Evolutionary conservation across 2,329 filamentous ascomycete genomes (phyloP).

Genomic region (Onygena corvina): DNA sequence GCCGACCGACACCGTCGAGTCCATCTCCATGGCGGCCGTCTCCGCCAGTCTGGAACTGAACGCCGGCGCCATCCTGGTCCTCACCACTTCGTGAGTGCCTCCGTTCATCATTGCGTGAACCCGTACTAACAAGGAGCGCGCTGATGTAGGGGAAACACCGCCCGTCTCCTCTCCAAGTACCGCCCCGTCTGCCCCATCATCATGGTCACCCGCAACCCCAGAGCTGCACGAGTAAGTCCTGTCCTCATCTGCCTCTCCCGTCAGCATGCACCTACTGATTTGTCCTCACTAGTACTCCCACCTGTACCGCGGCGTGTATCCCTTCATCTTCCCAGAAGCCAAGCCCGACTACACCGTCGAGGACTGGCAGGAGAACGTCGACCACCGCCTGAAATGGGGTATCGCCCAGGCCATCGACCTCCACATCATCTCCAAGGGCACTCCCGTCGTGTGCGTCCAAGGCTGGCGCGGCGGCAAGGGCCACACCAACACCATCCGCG

Average conservation of each 20-base stretch:
- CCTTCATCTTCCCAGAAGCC: constrained; percentile 81
- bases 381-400: constrained; percentile 94
- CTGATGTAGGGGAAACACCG: constrained; percentile 66
- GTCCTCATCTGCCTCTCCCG: neutral
- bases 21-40: constrained; percentile 92
- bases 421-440: constrained; percentile 64
- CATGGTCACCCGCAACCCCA: constrained; percentile 86
- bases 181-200: constrained; percentile 97
- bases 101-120: constrained; percentile 16
- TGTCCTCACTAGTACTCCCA: constrained; percentile 55
- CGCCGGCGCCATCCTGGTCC: constrained; percentile 86
- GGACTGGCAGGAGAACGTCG: constrained; percentile 98
- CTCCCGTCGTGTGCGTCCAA: constrained; percentile 55
- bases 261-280: neutral
- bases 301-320: constrained; percentile 94
- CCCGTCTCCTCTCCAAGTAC: constrained; percentile 94
- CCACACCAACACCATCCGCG: constrained; percentile 52
- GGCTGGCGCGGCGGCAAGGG: constrained; percentile 57
- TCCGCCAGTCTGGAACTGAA: constrained; percentile 92
- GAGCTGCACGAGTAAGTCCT: constrained; percentile 55
- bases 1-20: constrained; percentile 80
- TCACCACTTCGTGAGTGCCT: constrained; percentile 64
- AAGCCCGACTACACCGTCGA: constrained; percentile 90
- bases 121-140: constrained; percentile 7
- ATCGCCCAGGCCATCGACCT: constrained; percentile 78